Evolutionary conservation across 768 basidiomycete species (phyloP), one percentile per base, ranked within the genome.

Genomic region (Pulveroboletus sp.): DNA sequence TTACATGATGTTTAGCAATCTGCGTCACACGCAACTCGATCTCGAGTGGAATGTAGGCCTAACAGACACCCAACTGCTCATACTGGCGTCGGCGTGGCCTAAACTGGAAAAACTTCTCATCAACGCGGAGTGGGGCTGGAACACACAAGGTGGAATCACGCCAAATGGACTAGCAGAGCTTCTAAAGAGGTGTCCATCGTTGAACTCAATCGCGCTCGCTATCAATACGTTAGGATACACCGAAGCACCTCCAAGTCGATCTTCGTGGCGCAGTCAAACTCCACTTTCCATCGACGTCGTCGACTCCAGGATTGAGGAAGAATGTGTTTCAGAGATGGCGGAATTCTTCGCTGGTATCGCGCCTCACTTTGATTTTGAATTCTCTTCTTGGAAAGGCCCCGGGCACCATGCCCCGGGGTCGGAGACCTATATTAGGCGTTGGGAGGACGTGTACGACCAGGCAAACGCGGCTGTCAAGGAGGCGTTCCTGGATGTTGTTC

Each of bases 51-150:
- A 20, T 3, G 25, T 57, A 1, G 11, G 13, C 8, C 10, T 58
- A 16, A 27, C 38, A 14, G 52, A 51, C n/a, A 17, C 10, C 4
- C 38, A 39, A 4, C 8, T 57, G 12, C 12, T 51, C 3, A n/a
- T 5, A 7, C 17, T 57, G 16, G 52, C 16, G 2, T 43, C 47
- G 11, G 31, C 45, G 19, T 58, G 56, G 53, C 53, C 43, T 13
- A 29, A 35, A n/a, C 14, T 60, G 8, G 40, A 55, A 19, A 2
- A 12, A 4, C 20, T 53, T 5, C 13, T 7, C 37, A 46, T 60
- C 12, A 55, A 60, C 24, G 16, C 20, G 17, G 27, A 39, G 0
- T 49, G 34, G 47, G 58, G 53, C 1, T 55, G 56, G 50, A 37
- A 21, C 5, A 36, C 25, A 6, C 2, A 25, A 7, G 34, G 45